Percentiles rank a stretch among this genome's conserved stretches.
phyloP scores from a whole-genome alignment of 2,329 filamentous ascomycete genomes.

The Venturia asperata region DNA sequence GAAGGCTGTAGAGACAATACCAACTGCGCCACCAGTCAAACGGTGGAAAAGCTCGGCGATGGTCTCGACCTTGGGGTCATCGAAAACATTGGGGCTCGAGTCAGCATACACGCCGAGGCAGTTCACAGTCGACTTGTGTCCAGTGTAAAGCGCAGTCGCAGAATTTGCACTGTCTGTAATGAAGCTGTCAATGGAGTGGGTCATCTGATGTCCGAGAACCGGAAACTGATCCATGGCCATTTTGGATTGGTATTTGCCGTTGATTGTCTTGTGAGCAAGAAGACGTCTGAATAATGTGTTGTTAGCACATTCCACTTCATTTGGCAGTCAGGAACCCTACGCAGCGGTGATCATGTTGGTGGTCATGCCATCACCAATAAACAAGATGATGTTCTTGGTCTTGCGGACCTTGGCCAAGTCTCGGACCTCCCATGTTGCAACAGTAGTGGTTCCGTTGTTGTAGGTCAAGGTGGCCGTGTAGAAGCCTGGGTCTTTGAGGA shows the following conservation, averaged over 20 bases:
- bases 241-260: constrained; percentile 71
- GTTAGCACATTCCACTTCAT: constrained; percentile 36
- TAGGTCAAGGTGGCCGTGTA: constrained; percentile 72
- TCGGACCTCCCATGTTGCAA: constrained; percentile 69
- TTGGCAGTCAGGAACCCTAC: constrained; percentile 18
- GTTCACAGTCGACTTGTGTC: constrained; percentile 79
- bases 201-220: constrained; percentile 81
- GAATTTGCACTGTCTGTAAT: constrained; percentile 85
- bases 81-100: constrained; percentile 63
- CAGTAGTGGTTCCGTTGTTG: constrained; percentile 64
- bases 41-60: constrained; percentile 72
- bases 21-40: constrained; percentile 53
- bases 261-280: constrained; percentile 73
- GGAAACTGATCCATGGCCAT: constrained; percentile 75
- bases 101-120: constrained; percentile 76
- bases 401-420: constrained; percentile 62
- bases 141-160: constrained; percentile 71
- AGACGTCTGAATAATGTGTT: constrained; percentile 52
- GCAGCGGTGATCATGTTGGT: constrained; percentile 64
- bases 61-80: constrained; percentile 80
- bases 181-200: constrained; percentile 75
- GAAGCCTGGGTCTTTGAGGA: constrained; percentile 69
- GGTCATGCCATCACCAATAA: constrained; percentile 65
- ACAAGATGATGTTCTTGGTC: constrained; percentile 79
- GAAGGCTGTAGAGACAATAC: constrained; percentile 70